phyloP scores from a whole-genome alignment of 352 stramenopile genomes.

The Globisporangium irregulare region DNA sequence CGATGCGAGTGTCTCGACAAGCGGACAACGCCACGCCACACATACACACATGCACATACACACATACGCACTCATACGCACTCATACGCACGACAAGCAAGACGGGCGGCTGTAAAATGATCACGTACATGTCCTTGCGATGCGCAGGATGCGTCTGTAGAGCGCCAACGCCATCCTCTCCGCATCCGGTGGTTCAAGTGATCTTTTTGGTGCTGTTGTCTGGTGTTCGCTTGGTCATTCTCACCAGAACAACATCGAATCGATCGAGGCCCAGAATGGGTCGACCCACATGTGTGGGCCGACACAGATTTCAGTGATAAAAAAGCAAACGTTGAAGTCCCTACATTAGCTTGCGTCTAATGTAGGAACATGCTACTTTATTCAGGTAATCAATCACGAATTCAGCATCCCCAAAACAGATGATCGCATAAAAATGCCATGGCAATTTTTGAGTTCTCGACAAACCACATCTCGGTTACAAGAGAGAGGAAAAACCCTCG shows the following conservation, averaged over 20 bases:
- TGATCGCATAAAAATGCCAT: background rate
- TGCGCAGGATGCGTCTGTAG: conserved; percentile 71
- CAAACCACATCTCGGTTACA: background rate
- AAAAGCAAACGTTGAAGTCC: background rate
- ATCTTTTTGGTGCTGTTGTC: background rate
- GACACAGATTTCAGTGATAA: background rate
- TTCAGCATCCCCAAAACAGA: background rate
- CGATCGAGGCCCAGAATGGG: background rate
- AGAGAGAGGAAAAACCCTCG: background rate
- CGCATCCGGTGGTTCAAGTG: conserved; percentile 3
- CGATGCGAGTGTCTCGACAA: background rate
- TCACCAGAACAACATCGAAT: background rate
- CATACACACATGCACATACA: conserved; percentile 6
- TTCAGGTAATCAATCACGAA: background rate
- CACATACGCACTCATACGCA: background rate
- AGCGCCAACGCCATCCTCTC: conserved; percentile 46
- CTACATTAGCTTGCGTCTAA: background rate
- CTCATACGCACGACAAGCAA: background rate
- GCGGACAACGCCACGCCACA: background rate
- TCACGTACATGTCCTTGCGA: conserved; percentile 65
- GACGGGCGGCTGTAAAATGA: background rate
- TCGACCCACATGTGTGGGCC: background rate
- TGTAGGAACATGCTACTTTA: background rate
- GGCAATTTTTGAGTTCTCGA: background rate
- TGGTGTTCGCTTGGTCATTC: background rate